A percentile compares a stretch with the other conserved stretches of the same genome.
Evolutionary conservation across 768 basidiomycete species (phyloP).

Genomic region (Crucibulum laeve): DNA sequence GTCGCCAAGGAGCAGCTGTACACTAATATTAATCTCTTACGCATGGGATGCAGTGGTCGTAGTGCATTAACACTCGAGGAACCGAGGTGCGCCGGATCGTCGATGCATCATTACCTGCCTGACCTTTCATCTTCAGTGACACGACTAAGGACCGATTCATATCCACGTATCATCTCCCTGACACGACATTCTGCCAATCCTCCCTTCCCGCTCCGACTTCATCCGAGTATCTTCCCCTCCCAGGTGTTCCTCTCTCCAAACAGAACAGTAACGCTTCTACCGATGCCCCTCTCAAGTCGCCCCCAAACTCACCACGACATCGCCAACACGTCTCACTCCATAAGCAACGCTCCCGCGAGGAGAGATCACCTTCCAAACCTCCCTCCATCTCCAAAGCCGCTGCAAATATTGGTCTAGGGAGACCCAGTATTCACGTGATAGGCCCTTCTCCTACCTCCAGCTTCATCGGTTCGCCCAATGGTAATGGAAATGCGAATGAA

Average conservation of each 20-base stretch:
- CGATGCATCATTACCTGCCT: constrained; percentile 4
- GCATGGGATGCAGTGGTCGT: constrained; percentile 83
- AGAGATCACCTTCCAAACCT: constrained; percentile 12
- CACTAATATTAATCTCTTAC: constrained; percentile 75
- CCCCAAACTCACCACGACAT: constrained; percentile 12
- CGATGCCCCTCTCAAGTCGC: constrained; percentile 13
- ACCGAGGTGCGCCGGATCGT: constrained; percentile 45
- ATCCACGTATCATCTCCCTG: constrained; percentile 58
- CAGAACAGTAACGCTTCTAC: background rate
- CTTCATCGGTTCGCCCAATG: background rate
- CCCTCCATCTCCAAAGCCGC: constrained; percentile 10
- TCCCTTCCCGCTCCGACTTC: constrained; percentile 10
- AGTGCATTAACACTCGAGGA: constrained; percentile 73
- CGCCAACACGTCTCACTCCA: constrained; percentile 9
- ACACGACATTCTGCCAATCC: constrained; percentile 22
- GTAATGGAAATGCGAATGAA: background rate
- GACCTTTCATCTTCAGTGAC: constrained; percentile 40
- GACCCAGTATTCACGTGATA: constrained; percentile 5
- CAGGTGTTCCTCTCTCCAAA: constrained; percentile 3
- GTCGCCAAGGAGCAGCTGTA: constrained; percentile 64
- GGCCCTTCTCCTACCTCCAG: constrained; percentile 10
- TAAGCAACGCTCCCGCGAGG: constrained; percentile 6
- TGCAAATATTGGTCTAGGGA: constrained; percentile 11
- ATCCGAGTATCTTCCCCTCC: constrained; percentile 7
- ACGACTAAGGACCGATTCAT: constrained; percentile 79